Conservation (phyloP, 169 alveolate genomes). For the Eimeria sp. region DNA sequence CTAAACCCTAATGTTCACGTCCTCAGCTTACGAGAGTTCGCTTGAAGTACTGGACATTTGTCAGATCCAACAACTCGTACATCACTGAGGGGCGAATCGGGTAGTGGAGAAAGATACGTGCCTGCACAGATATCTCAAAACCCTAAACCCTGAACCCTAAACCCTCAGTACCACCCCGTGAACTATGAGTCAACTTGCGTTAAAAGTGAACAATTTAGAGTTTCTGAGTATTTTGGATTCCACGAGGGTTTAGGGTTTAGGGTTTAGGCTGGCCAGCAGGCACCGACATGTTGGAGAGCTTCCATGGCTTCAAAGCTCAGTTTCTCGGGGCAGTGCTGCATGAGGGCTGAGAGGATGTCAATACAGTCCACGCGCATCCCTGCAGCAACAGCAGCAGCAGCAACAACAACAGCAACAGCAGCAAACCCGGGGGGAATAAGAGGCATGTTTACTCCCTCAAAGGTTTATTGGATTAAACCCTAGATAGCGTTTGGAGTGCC, state of each 20-base stretch:
- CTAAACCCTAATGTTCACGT: not conserved
- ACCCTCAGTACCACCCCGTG: no score
- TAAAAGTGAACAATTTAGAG: not conserved
- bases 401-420: slow-evolving; percentile 11
- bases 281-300: slow-evolving; percentile 50
- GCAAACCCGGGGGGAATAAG: no score
- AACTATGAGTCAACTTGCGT: no score
- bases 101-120: slow-evolving; percentile 70
- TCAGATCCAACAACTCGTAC: slow-evolving; percentile 77
- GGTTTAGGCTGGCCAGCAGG: not conserved
- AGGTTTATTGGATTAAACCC: not conserved
- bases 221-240: no score
- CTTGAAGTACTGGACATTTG: slow-evolving; percentile 39
- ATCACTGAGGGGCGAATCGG: slow-evolving; percentile 68
- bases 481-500: not conserved
- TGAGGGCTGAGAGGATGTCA: not conserved
- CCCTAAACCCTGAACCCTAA: slow-evolving; percentile 53
- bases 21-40: slow-evolving; percentile 60
- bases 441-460: not conserved
- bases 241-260: not conserved
- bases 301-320: slow-evolving; percentile 77
- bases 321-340: slow-evolving; percentile 72
- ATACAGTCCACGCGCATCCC: slow-evolving; percentile 79
- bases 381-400: slow-evolving; percentile 51
- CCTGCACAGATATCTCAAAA: slow-evolving; percentile 47